A percentile compares a stretch with the other conserved stretches of the same genome.
phyloP scores from a whole-genome alignment of 139 green algal genomes.

The Chlamydomonas eustigma region DNA sequence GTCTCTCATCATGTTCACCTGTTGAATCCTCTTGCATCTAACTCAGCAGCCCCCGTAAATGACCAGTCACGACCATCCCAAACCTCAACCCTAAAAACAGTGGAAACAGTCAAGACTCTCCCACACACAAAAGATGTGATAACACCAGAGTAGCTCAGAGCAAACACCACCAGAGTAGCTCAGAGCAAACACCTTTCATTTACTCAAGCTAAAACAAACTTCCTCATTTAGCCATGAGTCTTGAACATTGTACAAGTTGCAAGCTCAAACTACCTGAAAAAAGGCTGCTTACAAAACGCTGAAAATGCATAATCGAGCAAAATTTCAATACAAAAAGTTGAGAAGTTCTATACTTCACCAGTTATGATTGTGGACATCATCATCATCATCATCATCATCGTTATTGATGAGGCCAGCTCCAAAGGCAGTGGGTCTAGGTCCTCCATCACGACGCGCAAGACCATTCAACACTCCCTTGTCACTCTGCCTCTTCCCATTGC shows the following conservation, averaged over 20 bases:
- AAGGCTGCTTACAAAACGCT: background rate
- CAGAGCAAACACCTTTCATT: background rate
- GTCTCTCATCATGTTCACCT: background rate
- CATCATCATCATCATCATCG: background rate
- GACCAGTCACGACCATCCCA: constrained; percentile 2
- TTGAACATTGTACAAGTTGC: background rate
- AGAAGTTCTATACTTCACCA: background rate
- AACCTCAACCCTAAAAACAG: background rate
- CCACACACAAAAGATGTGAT: no score
- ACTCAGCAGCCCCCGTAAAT: constrained; percentile 3
- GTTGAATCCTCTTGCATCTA: background rate
- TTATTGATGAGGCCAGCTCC: no score
- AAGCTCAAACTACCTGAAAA: background rate
- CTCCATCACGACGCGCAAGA: no score
- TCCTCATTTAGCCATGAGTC: background rate
- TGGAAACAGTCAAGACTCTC: background rate
- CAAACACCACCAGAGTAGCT: background rate
- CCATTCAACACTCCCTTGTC: no score
- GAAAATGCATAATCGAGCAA: background rate
- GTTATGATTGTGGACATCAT: background rate
- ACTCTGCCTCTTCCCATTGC: no score
- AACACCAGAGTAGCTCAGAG: background rate
- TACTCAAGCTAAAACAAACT: background rate
- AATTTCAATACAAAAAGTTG: background rate
- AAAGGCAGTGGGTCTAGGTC: no score